These are phyloP conservation scores for Buxus sempervirens DNA, from an alignment of 164 flowering plant genomes.

Conservation along the genomic window DNA sequence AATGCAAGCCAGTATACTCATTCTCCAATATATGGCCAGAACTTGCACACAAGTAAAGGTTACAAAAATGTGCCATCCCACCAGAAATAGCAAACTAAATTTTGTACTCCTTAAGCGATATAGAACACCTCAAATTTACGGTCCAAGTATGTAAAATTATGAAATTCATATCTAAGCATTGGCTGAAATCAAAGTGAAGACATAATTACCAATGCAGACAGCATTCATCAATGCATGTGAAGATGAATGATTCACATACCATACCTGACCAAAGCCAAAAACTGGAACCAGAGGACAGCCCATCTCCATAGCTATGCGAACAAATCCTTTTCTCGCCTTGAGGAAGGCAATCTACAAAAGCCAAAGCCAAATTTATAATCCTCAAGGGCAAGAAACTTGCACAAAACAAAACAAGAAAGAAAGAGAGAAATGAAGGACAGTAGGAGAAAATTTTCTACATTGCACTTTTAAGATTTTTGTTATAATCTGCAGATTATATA, in stretches of 20 bases:
- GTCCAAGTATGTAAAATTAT: neutral
- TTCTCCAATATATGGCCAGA: neutral
- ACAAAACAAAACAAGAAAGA: neutral
- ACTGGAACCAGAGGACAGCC: slow-evolving; percentile 86
- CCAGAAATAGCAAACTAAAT: neutral
- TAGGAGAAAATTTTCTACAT: too few species aligned
- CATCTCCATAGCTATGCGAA: slow-evolving; percentile 79
- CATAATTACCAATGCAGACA: too few species aligned
- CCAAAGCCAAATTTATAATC: neutral
- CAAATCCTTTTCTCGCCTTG: slow-evolving; percentile 80
- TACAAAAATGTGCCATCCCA: neutral
- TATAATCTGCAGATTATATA: too few species aligned
- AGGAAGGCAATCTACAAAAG: slow-evolving; percentile 61
- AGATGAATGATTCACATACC: neutral
- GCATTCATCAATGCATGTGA: neutral
- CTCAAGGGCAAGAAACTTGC: neutral
- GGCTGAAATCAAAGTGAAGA: neutral
- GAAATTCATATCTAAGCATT: neutral
- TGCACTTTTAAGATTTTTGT: too few species aligned
- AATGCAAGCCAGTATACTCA: neutral
- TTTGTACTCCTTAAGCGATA: too few species aligned
- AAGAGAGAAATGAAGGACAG: neutral
- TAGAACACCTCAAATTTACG: neutral
- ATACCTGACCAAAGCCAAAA: slow-evolving; percentile 91
- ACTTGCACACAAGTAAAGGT: neutral